A percentile compares a stretch with the other conserved stretches of the same genome.
Evolutionary conservation across 2,329 filamentous ascomycete genomes (phyloP).

Genomic region (Pleomassaria siparia): DNA sequence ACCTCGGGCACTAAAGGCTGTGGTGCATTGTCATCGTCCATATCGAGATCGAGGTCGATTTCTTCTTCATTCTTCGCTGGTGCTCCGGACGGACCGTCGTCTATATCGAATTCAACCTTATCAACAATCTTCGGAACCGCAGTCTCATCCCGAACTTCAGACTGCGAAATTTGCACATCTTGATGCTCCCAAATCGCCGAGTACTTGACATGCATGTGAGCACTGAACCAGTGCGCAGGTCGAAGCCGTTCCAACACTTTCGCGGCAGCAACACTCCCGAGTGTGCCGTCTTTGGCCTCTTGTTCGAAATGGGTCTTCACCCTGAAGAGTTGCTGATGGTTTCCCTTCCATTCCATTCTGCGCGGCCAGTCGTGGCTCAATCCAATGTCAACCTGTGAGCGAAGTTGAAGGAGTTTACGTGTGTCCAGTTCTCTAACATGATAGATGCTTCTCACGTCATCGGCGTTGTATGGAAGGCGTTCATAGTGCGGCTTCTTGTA

Average conservation of each 20-base stretch:
- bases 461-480: slow-evolving; percentile 76
- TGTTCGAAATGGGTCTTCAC: slow-evolving; percentile 73
- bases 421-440: slow-evolving; percentile 87
- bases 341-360: slow-evolving; percentile 75
- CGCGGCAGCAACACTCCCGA: slow-evolving; percentile 80
- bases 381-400: slow-evolving; percentile 87
- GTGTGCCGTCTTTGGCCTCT: slow-evolving; percentile 72
- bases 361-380: slow-evolving; percentile 96
- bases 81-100: slow-evolving; percentile 46
- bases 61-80: slow-evolving; percentile 35
- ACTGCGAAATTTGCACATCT: slow-evolving; percentile 23
- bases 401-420: slow-evolving; percentile 82
- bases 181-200: slow-evolving; percentile 61
- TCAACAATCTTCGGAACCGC: slow-evolving; percentile 58
- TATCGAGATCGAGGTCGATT: slow-evolving; percentile 47
- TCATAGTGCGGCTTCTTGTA: slow-evolving; percentile 84
- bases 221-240: slow-evolving; percentile 84
- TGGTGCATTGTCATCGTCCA: slow-evolving; percentile 23
- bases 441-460: slow-evolving; percentile 81
- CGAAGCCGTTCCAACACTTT: slow-evolving; percentile 79
- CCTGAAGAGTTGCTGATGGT: slow-evolving; percentile 67
- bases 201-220: slow-evolving; percentile 90
- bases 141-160: slow-evolving; percentile 2
- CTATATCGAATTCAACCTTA: slow-evolving; percentile 65
- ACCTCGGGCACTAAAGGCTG: slow-evolving; percentile 4